Conservation (phyloP, 768 basidiomycete genomes). For the Erythrobasidium yunnanense region DNA sequence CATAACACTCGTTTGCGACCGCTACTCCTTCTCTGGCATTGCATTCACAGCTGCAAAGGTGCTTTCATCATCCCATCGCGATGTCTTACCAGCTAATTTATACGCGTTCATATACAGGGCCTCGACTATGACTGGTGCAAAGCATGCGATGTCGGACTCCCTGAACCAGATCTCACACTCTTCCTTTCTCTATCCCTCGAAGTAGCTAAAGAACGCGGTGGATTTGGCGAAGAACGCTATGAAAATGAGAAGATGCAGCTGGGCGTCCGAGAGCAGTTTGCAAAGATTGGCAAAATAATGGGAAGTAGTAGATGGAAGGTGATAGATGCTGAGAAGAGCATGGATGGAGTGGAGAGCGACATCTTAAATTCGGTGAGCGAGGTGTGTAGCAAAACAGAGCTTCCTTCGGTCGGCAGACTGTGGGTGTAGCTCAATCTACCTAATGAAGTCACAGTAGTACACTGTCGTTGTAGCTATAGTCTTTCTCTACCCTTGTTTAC, state of each 20-base stretch:
- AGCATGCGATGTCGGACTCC: slow-evolving; percentile 73
- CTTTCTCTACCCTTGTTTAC: too few relatives aligned
- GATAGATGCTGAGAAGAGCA: slow-evolving; percentile 10
- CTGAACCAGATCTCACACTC: slow-evolving; percentile 73
- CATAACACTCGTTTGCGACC: slow-evolving; percentile 70
- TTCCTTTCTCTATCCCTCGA: slow-evolving; percentile 75
- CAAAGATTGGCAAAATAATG: not conserved
- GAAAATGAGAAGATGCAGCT: slow-evolving; percentile 64
- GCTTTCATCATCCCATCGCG: not conserved
- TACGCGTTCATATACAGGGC: slow-evolving; percentile 38
- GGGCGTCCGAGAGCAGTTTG: slow-evolving; percentile 54
- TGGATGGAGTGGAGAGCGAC: slow-evolving; percentile 13
- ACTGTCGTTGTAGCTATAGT: too few relatives aligned
- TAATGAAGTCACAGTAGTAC: too few relatives aligned
- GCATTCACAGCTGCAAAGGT: slow-evolving; percentile 58
- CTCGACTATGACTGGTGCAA: slow-evolving; percentile 74
- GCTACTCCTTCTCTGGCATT: slow-evolving; percentile 93
- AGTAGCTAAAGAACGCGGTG: slow-evolving; percentile 51
- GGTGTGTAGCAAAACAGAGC: not conserved
- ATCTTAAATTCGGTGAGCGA: not conserved
- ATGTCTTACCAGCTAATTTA: not conserved
- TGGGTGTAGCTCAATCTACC: not conserved
- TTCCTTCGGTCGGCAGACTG: not conserved
- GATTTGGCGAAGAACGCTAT: slow-evolving; percentile 38
- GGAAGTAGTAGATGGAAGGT: not conserved